Conservation (phyloP, 192 early-diverging fungal species). For the Phlyctochytrium bullatum region DNA sequence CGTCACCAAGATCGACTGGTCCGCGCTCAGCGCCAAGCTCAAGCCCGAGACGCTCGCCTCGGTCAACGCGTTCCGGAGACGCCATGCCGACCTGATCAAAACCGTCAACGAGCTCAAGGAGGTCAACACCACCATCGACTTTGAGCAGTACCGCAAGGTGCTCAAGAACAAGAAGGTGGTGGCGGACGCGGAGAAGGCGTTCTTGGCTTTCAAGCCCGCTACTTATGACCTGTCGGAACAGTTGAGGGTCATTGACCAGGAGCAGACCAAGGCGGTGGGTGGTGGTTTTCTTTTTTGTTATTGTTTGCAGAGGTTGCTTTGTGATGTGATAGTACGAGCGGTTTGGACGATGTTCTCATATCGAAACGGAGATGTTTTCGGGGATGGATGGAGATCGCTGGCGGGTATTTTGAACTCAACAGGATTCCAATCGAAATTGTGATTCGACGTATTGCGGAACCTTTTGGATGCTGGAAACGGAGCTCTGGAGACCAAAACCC, state of each 20-base stretch:
- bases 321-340: no score
- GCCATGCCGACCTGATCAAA: constrained; percentile 88
- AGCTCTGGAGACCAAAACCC: neutral
- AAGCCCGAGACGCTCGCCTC: constrained; percentile 86
- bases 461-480: constrained; percentile 4
- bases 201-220: constrained; percentile 74
- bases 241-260: constrained; percentile 59
- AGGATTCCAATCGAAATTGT: no score
- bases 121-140: constrained; percentile 79
- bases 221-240: constrained; percentile 83
- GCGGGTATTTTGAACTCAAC: no score
- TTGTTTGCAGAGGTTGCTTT: neutral
- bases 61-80: constrained; percentile 88
- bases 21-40: constrained; percentile 76
- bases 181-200: constrained; percentile 84
- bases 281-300: neutral
- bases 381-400: neutral
- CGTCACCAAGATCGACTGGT: constrained; percentile 83
- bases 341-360: neutral
- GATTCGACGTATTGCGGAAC: no score
- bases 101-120: constrained; percentile 78
- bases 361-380: neutral
- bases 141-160: constrained; percentile 79
- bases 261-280: constrained; percentile 54
- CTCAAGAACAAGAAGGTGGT: constrained; percentile 91